These are phyloP conservation scores for Allomyces macrogynus DNA, from an alignment of 192 early-diverging fungal genomes.

Conservation along the genomic window DNA sequence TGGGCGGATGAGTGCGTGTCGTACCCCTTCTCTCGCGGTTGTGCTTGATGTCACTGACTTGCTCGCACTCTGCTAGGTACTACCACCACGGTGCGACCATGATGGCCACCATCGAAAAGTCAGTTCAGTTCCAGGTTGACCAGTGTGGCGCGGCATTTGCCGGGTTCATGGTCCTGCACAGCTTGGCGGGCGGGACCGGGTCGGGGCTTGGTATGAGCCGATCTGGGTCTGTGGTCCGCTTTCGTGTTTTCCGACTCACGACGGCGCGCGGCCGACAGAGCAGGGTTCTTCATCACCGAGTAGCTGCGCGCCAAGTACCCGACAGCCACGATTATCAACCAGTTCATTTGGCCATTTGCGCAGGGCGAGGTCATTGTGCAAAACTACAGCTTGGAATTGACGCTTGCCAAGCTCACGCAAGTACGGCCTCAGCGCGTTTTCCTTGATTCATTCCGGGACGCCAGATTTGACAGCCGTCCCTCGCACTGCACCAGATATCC, in stretches of 20 bases:
- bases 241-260: not conserved
- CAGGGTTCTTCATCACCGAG: slow-evolving; percentile 7
- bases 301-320: slow-evolving; percentile 3
- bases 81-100: not conserved
- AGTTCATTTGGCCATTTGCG: slow-evolving; percentile 6
- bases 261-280: not conserved
- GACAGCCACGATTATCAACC: slow-evolving; percentile 1
- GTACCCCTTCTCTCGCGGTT: no score
- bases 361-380: slow-evolving; percentile 8
- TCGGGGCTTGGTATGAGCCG: slow-evolving; percentile 4
- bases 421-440: not conserved
- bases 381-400: slow-evolving; percentile 7
- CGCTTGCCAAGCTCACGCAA: slow-evolving; percentile 2
- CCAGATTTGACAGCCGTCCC: no score
- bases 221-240: not conserved
- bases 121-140: no score
- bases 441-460: no score
- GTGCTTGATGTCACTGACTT: no score
- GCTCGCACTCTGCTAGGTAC: not conserved
- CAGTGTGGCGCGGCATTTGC: not conserved
- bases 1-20: not conserved
- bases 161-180: slow-evolving; percentile 6
- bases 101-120: not conserved
- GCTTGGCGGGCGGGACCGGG: slow-evolving; percentile 7
- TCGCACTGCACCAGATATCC: not conserved